Base-by-base conservation (phyloP, 768 basidiomycete species). In the Xerocomus brunneocitrinus region DNA sequence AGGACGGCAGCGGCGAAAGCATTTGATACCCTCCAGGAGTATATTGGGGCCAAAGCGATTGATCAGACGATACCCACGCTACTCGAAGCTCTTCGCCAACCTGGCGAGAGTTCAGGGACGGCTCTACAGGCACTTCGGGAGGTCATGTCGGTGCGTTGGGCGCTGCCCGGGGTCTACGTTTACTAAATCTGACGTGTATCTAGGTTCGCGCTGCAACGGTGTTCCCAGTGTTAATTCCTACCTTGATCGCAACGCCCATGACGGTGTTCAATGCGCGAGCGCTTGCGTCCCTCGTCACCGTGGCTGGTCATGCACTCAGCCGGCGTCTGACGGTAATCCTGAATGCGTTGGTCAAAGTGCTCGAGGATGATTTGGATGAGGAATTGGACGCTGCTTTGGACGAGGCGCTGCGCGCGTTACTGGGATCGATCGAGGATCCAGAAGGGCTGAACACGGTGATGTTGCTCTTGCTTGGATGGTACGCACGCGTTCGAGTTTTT, bases 61-160 rank as follows among this genome's bases (percentile, higher is more conserved):
- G 95, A 98, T 64, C 83, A 95, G 71, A 98, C 93, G 0, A 98
- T 98, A 54, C 95, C 97, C 0, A 98, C 95, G 0, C 70, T 98
- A 0, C 69, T 99, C 49, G 93, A 94, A 62, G 95, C 95, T 2
- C 84, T 98, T 34, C 85, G 91, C 16, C 89, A 93, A 68, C 92
- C 94, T 13, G 95, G 95, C 5, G 88, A 87, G 62, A 83, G 88
- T 19, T 95, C 95, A n/a, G 94, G 92, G 9, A 98, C 95, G 14
- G 95, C 97, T 10, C 75, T 98, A 34, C 86, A 94, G 64, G 97
- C 97, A 0, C 74, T 98, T 36, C 85, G 79, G 52, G 95, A 98
- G 74, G 92, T 98, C 59, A 95, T 95, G 90, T 84, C 80, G 59
- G 92, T 93, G 69, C 67, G 88, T 46, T 19, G 3, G 24, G 4